Percentiles rank a stretch among this genome's conserved stretches.
Evolutionary conservation across 192 early-diverging fungal genomes (phyloP).

Genomic region (Coemansia sp.): DNA sequence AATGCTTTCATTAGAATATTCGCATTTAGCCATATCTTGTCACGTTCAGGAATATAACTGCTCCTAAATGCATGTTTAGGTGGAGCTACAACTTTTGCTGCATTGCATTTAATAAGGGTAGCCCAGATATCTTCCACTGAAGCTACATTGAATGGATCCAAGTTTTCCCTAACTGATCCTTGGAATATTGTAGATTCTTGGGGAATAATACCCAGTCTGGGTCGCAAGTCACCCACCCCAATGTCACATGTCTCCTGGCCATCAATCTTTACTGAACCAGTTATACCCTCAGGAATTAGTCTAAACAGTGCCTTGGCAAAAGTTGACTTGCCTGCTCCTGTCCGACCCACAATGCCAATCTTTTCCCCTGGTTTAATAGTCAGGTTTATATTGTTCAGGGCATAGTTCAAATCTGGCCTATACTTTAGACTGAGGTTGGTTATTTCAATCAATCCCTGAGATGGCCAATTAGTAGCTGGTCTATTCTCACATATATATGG

Average conservation of each 20-base stretch:
- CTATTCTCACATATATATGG: conserved; percentile 14
- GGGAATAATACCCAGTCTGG: conserved; percentile 59
- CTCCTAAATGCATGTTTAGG: background rate
- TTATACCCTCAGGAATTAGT: conserved; percentile 50
- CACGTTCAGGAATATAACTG: background rate
- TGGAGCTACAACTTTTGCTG: background rate
- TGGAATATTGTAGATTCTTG: conserved; percentile 67
- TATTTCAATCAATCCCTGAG: conserved; percentile 40
- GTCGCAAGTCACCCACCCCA: conserved; percentile 57
- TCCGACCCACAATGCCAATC: conserved; percentile 56
- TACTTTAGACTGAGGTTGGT: conserved; percentile 40
- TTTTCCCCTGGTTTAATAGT: conserved; percentile 54
- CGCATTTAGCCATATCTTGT: conserved; percentile 17
- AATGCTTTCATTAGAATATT: conserved; percentile 23
- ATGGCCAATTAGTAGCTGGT: conserved; percentile 54
- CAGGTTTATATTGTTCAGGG: conserved; percentile 40
- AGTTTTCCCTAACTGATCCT: conserved; percentile 67
- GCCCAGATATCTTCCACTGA: conserved; percentile 64
- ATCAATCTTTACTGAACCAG: conserved; percentile 56
- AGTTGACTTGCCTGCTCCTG: conserved; percentile 63
- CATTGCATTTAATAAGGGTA: conserved; percentile 38
- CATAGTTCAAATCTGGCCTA: conserved; percentile 21
- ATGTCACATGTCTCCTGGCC: conserved; percentile 57
- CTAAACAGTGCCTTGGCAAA: conserved; percentile 57
- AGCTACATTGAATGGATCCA: conserved; percentile 61